Conservation (phyloP, 2,329 filamentous ascomycete species). For the Fusarium floridanum region DNA sequence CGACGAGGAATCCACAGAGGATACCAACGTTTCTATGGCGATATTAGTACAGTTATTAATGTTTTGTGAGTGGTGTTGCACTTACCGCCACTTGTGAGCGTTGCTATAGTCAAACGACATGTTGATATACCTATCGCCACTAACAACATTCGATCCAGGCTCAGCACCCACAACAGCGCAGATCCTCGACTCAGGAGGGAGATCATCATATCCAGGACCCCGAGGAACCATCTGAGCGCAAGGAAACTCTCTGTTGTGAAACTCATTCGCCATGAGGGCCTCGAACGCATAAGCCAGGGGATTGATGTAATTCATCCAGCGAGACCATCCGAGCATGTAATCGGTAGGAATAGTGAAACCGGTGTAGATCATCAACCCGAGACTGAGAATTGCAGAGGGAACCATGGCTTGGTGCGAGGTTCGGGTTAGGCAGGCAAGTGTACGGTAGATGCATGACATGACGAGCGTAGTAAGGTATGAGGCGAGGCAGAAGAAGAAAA, state of each 20-base stretch:
- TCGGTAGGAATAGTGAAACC: slow-evolving; percentile 44
- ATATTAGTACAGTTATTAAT: rapidly evolving
- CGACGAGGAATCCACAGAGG: slow-evolving; percentile 71
- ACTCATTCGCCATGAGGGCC: slow-evolving; percentile 45
- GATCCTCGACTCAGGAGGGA: slow-evolving; percentile 60
- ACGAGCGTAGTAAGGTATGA: slow-evolving; percentile 52
- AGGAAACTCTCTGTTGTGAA: slow-evolving; percentile 64
- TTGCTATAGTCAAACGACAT: slow-evolving; percentile 68
- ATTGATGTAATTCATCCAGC: slow-evolving; percentile 76
- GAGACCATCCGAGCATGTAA: slow-evolving; percentile 48
- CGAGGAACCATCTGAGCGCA: slow-evolving; percentile 66
- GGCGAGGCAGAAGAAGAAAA: slow-evolving; percentile 69
- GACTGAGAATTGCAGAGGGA: slow-evolving; percentile 64
- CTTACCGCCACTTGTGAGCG: slow-evolving; percentile 65
- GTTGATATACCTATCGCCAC: slow-evolving; percentile 71
- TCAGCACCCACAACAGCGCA: slow-evolving; percentile 68
- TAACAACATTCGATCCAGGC: slow-evolving; percentile 65
- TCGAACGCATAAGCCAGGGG: slow-evolving; percentile 68
- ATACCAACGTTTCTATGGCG: slow-evolving; percentile 73
- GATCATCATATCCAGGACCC: slow-evolving; percentile 49
- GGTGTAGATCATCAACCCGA: slow-evolving; percentile 66
- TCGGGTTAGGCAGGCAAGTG: slow-evolving; percentile 46
- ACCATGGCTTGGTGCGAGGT: slow-evolving; percentile 56
- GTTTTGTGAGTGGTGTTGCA: rapidly evolving
- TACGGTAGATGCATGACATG: slow-evolving; percentile 50